Evolutionary conservation across 768 basidiomycete genomes (phyloP).

Genomic region (Termitomyces sp.): DNA sequence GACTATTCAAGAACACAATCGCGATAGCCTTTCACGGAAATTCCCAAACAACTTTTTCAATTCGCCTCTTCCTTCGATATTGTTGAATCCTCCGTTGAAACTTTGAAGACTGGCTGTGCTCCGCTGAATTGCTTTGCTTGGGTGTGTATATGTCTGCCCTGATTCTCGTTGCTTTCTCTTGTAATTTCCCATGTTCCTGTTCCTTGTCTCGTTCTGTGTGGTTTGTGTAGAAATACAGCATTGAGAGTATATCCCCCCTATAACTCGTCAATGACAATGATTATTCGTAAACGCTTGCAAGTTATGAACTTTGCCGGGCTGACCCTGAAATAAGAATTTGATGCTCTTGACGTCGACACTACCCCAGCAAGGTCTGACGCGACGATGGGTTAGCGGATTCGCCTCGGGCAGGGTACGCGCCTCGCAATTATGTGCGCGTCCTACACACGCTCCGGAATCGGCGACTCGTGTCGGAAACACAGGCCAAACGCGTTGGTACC

Average conservation of each 20-base stretch:
- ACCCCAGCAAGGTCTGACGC: slow-evolving; percentile 8
- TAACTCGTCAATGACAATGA: neutral
- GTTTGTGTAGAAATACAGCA: neutral
- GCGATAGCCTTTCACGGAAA: slow-evolving; percentile 43
- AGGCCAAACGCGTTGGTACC: slow-evolving; percentile 9
- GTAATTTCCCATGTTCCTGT: neutral
- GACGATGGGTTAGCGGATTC: slow-evolving; percentile 7
- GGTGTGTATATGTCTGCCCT: neutral
- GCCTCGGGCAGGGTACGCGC: neutral
- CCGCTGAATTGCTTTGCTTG: neutral
- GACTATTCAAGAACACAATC: slow-evolving; percentile 46
- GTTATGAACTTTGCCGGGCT: neutral
- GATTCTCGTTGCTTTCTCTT: neutral
- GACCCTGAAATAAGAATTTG: slow-evolving; percentile 12
- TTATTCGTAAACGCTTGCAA: neutral
- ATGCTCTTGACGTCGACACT: slow-evolving; percentile 15
- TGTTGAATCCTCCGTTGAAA: slow-evolving; percentile 15
- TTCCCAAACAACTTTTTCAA: slow-evolving; percentile 44
- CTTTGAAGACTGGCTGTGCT: slow-evolving; percentile 5
- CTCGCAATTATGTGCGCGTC: neutral
- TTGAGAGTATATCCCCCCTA: neutral
- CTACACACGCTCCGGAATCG: neutral
- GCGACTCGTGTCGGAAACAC: slow-evolving; percentile 1
- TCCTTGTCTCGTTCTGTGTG: neutral
- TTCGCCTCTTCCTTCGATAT: slow-evolving; percentile 20